A percentile compares a stretch with the other conserved stretches of the same genome.
Conservation (phyloP, 2,329 filamentous ascomycete species). For the Pseudonectria buxi region DNA sequence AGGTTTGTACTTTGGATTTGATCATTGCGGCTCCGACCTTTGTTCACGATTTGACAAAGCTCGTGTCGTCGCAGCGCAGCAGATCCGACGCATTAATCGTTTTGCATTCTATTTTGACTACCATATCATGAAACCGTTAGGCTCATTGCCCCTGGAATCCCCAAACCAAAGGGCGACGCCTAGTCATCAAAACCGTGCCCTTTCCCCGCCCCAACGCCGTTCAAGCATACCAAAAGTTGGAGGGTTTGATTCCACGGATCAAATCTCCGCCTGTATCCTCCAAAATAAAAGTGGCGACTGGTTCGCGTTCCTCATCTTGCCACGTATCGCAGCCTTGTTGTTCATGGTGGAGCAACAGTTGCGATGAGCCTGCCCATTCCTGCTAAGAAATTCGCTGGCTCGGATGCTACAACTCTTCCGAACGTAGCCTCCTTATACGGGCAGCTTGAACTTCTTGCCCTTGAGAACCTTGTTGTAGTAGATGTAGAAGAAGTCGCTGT, state of each 20-base stretch:
- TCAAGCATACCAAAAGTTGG: slow-evolving; percentile 21
- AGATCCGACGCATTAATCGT: slow-evolving; percentile 3
- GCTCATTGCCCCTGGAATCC: slow-evolving; percentile 10
- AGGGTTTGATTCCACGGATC: not conserved
- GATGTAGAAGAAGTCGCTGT: slow-evolving; percentile 99
- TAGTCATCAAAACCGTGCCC: slow-evolving; percentile 20
- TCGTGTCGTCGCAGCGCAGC: slow-evolving; percentile 2
- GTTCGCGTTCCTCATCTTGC: not conserved
- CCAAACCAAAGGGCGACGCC: slow-evolving; percentile 22
- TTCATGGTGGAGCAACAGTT: no score
- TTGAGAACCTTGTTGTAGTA: slow-evolving; percentile 96
- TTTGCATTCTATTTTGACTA: slow-evolving; percentile 20
- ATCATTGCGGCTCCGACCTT: no score
- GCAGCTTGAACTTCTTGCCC: slow-evolving; percentile 81
- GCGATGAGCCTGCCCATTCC: not conserved
- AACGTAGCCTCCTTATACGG: slow-evolving; percentile 49
- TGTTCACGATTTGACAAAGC: no score
- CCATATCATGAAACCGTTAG: slow-evolving; percentile 13
- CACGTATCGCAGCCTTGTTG: no score
- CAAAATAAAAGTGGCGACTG: not conserved
- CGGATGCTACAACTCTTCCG: not conserved
- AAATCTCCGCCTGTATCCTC: not conserved
- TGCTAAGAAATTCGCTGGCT: no score
- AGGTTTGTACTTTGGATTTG: no score
- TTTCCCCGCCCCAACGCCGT: slow-evolving; percentile 25